A percentile compares a stretch with the other conserved stretches of the same genome.
These are phyloP conservation scores for Mycena metata DNA, from an alignment of 768 basidiomycete species.

Conservation along the genomic window DNA sequence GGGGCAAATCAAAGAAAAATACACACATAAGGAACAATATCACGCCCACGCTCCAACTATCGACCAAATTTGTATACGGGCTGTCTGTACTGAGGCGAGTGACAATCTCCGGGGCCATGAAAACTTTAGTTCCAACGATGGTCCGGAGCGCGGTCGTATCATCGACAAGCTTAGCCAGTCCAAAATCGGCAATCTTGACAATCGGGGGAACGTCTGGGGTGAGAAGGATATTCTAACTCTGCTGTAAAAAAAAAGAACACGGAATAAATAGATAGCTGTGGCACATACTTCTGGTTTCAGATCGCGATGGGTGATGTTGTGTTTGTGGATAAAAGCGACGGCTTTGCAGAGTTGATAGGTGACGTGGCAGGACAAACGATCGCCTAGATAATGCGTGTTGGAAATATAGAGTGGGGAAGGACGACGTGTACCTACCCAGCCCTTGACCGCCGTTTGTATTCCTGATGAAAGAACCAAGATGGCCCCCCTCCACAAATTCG, in stretches of 20 bases:
- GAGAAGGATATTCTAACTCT: constrained; percentile 63
- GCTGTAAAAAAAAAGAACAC: neutral
- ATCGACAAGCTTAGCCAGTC: constrained; percentile 65
- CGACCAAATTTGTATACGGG: constrained; percentile 70
- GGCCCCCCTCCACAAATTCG: constrained; percentile 75
- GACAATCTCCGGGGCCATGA: constrained; percentile 75
- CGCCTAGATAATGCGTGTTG: constrained; percentile 42
- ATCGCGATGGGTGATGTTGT: constrained; percentile 79
- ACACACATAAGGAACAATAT: constrained; percentile 75
- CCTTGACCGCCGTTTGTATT: constrained; percentile 38
- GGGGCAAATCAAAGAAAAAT: neutral
- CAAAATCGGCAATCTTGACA: constrained; percentile 76
- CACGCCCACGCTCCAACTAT: constrained; percentile 76
- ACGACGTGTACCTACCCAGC: constrained; percentile 13
- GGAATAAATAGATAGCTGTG: neutral
- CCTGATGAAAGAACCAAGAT: constrained; percentile 70
- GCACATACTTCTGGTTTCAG: constrained; percentile 69
- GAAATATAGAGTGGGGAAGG: constrained; percentile 50
- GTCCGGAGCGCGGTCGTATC: constrained; percentile 58
- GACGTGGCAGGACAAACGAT: constrained; percentile 62
- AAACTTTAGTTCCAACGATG: constrained; percentile 74
- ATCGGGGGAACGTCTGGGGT: constrained; percentile 55
- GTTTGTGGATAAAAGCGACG: constrained; percentile 46
- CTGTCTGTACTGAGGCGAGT: constrained; percentile 45
- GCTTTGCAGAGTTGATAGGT: constrained; percentile 73